Conservation (phyloP, 805 yeast genomes). For the Candida rishiriensis region DNA sequence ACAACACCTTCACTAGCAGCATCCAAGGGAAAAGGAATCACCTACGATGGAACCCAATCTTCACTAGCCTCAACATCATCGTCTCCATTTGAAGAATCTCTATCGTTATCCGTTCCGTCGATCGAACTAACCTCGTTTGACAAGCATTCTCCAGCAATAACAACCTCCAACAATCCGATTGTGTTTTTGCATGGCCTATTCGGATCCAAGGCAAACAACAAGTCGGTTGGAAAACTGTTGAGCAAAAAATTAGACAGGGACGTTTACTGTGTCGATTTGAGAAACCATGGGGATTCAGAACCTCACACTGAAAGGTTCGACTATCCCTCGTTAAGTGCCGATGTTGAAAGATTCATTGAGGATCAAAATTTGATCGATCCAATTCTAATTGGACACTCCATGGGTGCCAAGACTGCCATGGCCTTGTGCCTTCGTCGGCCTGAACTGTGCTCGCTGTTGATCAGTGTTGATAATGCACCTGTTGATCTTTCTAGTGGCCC, state of each 20-base stretch:
- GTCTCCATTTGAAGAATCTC: slow-evolving; percentile 14
- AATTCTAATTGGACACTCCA: slow-evolving; percentile 73
- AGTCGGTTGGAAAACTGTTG: slow-evolving; percentile 67
- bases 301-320: slow-evolving; percentile 72
- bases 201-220: slow-evolving; percentile 77
- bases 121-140: slow-evolving; percentile 52
- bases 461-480: slow-evolving; percentile 90
- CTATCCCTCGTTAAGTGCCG: slow-evolving; percentile 78
- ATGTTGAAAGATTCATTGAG: slow-evolving; percentile 68
- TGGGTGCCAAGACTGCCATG: slow-evolving; percentile 97
- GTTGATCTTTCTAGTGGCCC: slow-evolving; percentile 49
- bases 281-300: slow-evolving; percentile 85
- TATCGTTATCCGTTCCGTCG: slow-evolving; percentile 39
- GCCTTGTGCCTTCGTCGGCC: slow-evolving; percentile 71
- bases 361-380: slow-evolving; percentile 44
- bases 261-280: slow-evolving; percentile 67
- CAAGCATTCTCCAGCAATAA: slow-evolving; percentile 23
- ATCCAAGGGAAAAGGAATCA: background rate
- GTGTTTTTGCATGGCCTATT: slow-evolving; percentile 84
- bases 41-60: slow-evolving; percentile 26
- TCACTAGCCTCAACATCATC: slow-evolving; percentile 14
- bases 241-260: slow-evolving; percentile 46
- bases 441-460: slow-evolving; percentile 51
- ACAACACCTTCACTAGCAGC: background rate
- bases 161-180: slow-evolving; percentile 44